A percentile compares a stretch with the other conserved stretches of the same genome.
Evolutionary conservation across 2,329 filamentous ascomycete genomes (phyloP).

Genomic region (Verruconis gallopava): DNA sequence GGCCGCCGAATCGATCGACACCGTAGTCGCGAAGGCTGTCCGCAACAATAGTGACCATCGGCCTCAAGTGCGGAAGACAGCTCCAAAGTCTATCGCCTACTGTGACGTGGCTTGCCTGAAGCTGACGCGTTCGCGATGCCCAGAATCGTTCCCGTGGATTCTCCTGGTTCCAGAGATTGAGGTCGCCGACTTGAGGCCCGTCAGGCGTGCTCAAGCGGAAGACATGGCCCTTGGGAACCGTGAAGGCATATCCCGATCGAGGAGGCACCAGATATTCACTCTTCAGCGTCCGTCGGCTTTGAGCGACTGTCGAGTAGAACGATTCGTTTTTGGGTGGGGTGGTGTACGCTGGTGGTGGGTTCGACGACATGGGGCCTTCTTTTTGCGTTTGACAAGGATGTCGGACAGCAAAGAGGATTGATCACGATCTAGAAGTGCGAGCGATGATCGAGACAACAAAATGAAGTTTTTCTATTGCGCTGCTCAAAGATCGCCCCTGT

Average conservation of each 20-base stretch:
- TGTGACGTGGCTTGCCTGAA: constrained; percentile 63
- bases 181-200: constrained; percentile 69
- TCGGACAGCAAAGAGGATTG: too few species aligned
- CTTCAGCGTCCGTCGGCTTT: constrained; percentile 16
- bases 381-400: too few species aligned
- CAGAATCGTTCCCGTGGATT: constrained; percentile 75
- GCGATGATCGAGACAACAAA: too few species aligned
- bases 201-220: constrained; percentile 62
- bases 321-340: constrained; percentile 7
- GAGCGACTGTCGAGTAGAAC: constrained; percentile 7
- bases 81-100: constrained; percentile 67
- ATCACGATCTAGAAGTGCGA: too few species aligned
- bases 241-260: constrained; percentile 61
- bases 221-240: constrained; percentile 53
- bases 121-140: constrained; percentile 65
- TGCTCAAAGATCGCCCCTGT: too few species aligned
- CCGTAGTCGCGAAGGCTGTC: constrained; percentile 47
- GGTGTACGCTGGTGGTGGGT: constrained; percentile 5
- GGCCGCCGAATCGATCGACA: constrained; percentile 32
- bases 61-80: constrained; percentile 62
- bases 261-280: constrained; percentile 54
- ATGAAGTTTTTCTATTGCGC: too few species aligned
- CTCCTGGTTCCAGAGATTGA: constrained; percentile 67
- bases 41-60: constrained; percentile 52
- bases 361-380: too few species aligned